Percentiles rank a stretch among this genome's conserved stretches.
Evolutionary conservation across 495 filamentous ascomycete species (phyloP).

Genomic region (Xylaria scruposa): DNA sequence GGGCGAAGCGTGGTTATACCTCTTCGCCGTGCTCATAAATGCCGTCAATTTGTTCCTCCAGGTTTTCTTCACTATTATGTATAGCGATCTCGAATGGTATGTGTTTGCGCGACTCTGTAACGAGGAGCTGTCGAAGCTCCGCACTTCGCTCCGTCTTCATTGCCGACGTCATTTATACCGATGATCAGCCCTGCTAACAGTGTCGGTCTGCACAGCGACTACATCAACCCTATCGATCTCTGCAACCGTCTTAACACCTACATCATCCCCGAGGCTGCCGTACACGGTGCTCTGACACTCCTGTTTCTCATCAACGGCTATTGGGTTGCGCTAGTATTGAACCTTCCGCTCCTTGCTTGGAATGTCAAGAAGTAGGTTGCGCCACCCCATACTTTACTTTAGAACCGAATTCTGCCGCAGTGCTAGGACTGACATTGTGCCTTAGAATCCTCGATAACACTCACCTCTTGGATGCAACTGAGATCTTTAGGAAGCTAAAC

Average conservation of each 20-base stretch:
- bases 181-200: slow-evolving; percentile 32
- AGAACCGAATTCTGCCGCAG: not conserved
- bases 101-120: slow-evolving; percentile 41
- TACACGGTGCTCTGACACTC: slow-evolving; percentile 93
- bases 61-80: slow-evolving; percentile 99
- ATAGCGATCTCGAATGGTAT: slow-evolving; percentile 97
- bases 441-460: slow-evolving; percentile 93
- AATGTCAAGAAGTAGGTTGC: slow-evolving; percentile 92
- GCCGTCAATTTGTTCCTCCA: slow-evolving; percentile 99
- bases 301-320: slow-evolving; percentile 98
- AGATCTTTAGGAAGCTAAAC: slow-evolving; percentile 99
- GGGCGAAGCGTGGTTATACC: slow-evolving; percentile 98
- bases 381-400: not conserved
- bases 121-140: slow-evolving; percentile 14
- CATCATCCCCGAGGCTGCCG: slow-evolving; percentile 97
- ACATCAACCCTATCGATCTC: slow-evolving; percentile 99
- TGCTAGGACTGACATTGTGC: slow-evolving; percentile 35
- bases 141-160: slow-evolving; percentile 17
- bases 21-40: slow-evolving; percentile 98
- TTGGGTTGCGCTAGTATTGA: slow-evolving; percentile 92
- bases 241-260: slow-evolving; percentile 99
- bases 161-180: slow-evolving; percentile 35
- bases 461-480: slow-evolving; percentile 95
- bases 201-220: slow-evolving; percentile 70
- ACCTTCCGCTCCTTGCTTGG: slow-evolving; percentile 89